Base-by-base conservation (phyloP, 108 stramenopile genomes). In the Epithemia pelagica region DNA sequence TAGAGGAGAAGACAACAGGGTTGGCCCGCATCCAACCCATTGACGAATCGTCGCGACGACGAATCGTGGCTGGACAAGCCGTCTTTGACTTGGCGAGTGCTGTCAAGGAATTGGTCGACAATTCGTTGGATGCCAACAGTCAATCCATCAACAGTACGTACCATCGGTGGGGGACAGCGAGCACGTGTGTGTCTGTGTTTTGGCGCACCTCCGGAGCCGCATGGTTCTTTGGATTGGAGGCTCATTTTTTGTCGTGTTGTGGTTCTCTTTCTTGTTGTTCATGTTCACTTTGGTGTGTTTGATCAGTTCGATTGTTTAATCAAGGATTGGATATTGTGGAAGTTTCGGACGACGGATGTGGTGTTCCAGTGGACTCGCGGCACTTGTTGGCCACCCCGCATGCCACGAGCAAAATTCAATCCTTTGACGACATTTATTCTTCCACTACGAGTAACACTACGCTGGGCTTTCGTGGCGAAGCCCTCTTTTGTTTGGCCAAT, bases 21-120 rank as follows among this genome's bases (percentile, higher is more conserved):
- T n/a, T n/a, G n/a, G n/a, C n/a, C n/a, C n/a, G n/a, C 1, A 78
- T 78, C 21, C 73, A 32, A 21, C 86, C 81, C 20, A 85, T 88
- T 10, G 63, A 77, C 28, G 29, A 57, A 22, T 31, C 10, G 46
- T 71, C 84, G 24, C 61, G 90, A 8, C 66, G 73, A 58, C 74
- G 87, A 10, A 90, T 96, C 24, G 87, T 88, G 31, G 91, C 92
- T 8, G 91, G 92, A 21, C 95, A 96, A 75, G 95, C 91, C 33
- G 76, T 96, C 2, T 72, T 80, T 1, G 91, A 94, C 69, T 74
- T 96, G 18, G 32, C 89, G 28, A 80, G 81, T 46, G 80, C 88
- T 18, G 93, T 96, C 28, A 96, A 96, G 65, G 95, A 96, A 73
- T 73, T 96, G 61, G 74, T 96, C 23, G 95, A 96, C 71, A 96